Base-by-base conservation (phyloP, 2,329 filamentous ascomycete genomes). In the Pestalotiopsis sp. region DNA sequence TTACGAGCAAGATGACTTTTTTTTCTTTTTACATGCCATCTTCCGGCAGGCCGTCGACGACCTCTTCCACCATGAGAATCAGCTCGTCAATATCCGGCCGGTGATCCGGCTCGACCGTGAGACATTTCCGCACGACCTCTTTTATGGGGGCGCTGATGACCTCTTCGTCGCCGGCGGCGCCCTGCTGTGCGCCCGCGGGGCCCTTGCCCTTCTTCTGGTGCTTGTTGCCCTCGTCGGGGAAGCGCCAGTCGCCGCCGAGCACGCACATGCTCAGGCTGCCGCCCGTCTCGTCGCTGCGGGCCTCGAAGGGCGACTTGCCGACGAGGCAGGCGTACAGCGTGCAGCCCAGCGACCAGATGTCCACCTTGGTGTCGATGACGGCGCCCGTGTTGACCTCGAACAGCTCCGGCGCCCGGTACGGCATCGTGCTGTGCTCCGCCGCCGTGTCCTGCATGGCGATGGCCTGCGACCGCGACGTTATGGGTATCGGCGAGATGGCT, bases 321-420 rank as follows among this genome's bases (percentile, higher is more conserved):
- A 98, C 94, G 11, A 99, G 87, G 77, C 96, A 98, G 49, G 96
- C 96, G 81, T 97, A 99, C 59, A 99, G 86, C n/a, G 96, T 98
- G 84, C 96, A 98, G 65, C 96, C 96, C 25, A 99, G 84, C 17
- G 93, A 97, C 96, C 96, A 99, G 73, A 99, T 97, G 80, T 99
- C 96, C 56, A 97, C 94, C 79, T 98, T 98, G 13, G 95, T 97
- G 81, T 98, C 96, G 77, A 99, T 92, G 65, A 94, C 89, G 63
- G 92, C 91, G 71, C 93, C 95, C 3, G 94, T 98, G 82, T 97
- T 97, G 68, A 98, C 96, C 80, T 99, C 96, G 81, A 99, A 99
- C 70, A 99, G 90, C 82, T 99, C 96, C 0, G 96, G 96, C 1
- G 96, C 96, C 69, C 96, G 94, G 83, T 99, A 99, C 0, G 96